Percentiles rank a stretch among this genome's conserved stretches.
Evolutionary conservation across 148 eudicot genomes (phyloP).

Genomic region (Rhododendron griersonianum): DNA sequence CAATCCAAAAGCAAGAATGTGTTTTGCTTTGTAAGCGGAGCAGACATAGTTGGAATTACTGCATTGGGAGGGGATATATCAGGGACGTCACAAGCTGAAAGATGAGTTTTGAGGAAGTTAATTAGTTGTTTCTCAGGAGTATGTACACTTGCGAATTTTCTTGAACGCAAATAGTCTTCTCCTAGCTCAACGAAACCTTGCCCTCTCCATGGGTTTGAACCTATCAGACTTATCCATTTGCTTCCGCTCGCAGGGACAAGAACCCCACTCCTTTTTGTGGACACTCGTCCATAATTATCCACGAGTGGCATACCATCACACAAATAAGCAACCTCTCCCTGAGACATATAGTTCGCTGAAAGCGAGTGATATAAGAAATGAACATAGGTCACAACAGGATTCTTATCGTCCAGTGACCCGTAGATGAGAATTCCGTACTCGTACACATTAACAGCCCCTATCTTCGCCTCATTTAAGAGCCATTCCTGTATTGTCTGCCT

Average conservation of each 20-base stretch:
- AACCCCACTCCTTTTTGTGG: slow-evolving; percentile 13
- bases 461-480: slow-evolving; percentile 14
- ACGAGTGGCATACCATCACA: slow-evolving; percentile 44
- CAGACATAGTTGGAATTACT: slow-evolving; percentile 34
- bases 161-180: slow-evolving; percentile 41
- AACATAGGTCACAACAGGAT: slow-evolving; percentile 14
- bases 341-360: slow-evolving; percentile 3
- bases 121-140: slow-evolving; percentile 27
- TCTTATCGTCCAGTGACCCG: slow-evolving; percentile 1
- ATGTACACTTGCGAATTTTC: slow-evolving; percentile 24
- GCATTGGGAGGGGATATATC: slow-evolving; percentile 48
- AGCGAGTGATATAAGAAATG: slow-evolving; percentile 25
- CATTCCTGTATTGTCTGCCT: slow-evolving; percentile 19
- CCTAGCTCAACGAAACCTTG: slow-evolving; percentile 43
- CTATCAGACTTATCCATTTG: slow-evolving; percentile 52
- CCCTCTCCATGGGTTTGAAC: slow-evolving; percentile 51
- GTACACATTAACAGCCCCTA: slow-evolving; percentile 9
- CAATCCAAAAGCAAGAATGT: slow-evolving; percentile 52
- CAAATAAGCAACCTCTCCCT: slow-evolving; percentile 5
- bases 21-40: slow-evolving; percentile 41
- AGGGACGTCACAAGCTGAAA: slow-evolving; percentile 55
- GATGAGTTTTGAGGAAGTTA: slow-evolving; percentile 26
- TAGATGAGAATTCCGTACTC: slow-evolving; percentile 10
- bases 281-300: slow-evolving; percentile 32
- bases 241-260: slow-evolving; percentile 64